Conservation (phyloP, 371 early-diverging fungal genomes). For the Mortierella sp. region DNA sequence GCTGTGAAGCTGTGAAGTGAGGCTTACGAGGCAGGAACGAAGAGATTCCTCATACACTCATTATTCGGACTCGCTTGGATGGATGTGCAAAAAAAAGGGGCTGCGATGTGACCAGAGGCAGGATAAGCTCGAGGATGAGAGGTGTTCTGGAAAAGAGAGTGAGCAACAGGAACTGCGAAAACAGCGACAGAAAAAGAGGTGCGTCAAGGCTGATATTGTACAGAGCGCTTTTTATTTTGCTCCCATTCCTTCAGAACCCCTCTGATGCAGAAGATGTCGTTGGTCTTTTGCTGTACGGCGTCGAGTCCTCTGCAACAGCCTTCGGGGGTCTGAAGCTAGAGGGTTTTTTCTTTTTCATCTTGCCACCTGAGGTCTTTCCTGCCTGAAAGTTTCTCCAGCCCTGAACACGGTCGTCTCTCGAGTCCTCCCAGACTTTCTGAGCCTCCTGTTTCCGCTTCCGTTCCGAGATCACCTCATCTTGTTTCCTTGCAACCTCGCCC, state of each 20-base stretch:
- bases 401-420: slow-evolving; percentile 73
- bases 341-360: slow-evolving; percentile 74
- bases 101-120: background rate
- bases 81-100: background rate
- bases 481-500: slow-evolving; percentile 65
- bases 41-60: too few species aligned
- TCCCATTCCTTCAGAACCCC: slow-evolving; percentile 26
- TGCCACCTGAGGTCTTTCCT: slow-evolving; percentile 61
- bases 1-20: too few species aligned
- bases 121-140: too few species aligned
- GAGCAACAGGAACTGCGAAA: too few species aligned
- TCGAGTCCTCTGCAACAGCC: slow-evolving; percentile 45
- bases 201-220: too few species aligned
- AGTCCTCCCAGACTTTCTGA: slow-evolving; percentile 79
- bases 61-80: too few species aligned
- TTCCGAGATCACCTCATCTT: slow-evolving; percentile 59
- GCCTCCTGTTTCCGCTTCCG: slow-evolving; percentile 74
- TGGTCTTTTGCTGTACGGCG: slow-evolving; percentile 43
- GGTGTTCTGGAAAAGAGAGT: too few species aligned
- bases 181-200: too few species aligned
- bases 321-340: slow-evolving; percentile 56
- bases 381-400: slow-evolving; percentile 76
- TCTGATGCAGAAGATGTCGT: slow-evolving; percentile 47
- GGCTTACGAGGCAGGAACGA: too few species aligned
- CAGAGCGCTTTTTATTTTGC: background rate